Conservation (phyloP, 306 rosid genomes). For the Vigna radiata region DNA sequence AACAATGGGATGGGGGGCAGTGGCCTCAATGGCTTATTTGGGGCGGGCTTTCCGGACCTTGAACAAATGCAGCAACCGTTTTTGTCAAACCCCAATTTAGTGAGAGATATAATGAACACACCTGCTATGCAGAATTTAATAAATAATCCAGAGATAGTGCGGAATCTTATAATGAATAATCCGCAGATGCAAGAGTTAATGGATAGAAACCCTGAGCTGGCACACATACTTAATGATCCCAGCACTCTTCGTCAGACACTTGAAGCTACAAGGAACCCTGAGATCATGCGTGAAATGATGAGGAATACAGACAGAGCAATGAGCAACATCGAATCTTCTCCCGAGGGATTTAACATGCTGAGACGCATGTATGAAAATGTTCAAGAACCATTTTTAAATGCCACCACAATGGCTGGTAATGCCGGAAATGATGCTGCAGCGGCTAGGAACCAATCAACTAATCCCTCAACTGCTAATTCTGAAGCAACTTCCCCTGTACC, state of each 20-base stretch:
- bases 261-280: constrained; percentile 92
- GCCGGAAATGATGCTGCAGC: constrained; percentile 65
- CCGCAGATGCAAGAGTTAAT: constrained; percentile 92
- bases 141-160: constrained; percentile 75
- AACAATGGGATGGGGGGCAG: constrained; percentile 60
- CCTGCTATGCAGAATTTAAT: constrained; percentile 79
- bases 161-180: constrained; percentile 77
- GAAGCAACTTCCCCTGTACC: constrained; percentile 77
- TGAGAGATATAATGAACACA: constrained; percentile 79
- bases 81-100: constrained; percentile 67
- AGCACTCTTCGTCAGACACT: constrained; percentile 82
- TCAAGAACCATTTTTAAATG: constrained; percentile 91
- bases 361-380: constrained; percentile 96
- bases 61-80: constrained; percentile 85
- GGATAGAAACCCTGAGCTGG: constrained; percentile 86
- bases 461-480: constrained; percentile 61
- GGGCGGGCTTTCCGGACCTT: constrained; percentile 70
- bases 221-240: constrained; percentile 88
- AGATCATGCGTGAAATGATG: constrained; percentile 98
- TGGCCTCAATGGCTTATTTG: constrained; percentile 65
- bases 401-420: constrained; percentile 83
- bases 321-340: constrained; percentile 93
- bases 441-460: constrained; percentile 59
- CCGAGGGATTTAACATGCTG: constrained; percentile 92
- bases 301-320: constrained; percentile 91